Conservation (phyloP, 2,329 filamentous ascomycete species). For the Myriosclerotinia duriaeana region DNA sequence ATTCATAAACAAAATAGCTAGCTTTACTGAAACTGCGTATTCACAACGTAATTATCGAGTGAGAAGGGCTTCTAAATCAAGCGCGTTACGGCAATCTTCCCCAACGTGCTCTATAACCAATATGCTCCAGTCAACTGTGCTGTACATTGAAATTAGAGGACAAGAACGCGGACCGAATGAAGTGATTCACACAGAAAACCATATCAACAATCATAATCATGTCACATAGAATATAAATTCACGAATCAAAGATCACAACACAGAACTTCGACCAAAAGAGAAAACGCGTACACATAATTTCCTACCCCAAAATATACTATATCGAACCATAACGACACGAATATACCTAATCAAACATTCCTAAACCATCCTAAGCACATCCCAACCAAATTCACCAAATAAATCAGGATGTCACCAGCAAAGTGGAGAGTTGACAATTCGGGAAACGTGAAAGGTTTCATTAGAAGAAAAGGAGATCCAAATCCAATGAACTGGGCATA, state of each 20-base stretch:
- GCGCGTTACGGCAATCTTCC: too few species aligned
- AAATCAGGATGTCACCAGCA: background rate
- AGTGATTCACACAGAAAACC: background rate
- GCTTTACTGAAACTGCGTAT: background rate
- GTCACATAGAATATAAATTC: background rate
- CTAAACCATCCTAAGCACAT: background rate
- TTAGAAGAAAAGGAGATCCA: conserved; percentile 6
- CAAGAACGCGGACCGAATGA: background rate
- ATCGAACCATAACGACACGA: background rate
- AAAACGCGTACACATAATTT: background rate
- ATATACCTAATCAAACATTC: background rate
- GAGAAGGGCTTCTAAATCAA: background rate
- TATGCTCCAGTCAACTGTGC: background rate
- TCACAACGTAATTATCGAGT: background rate
- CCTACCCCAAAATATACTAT: background rate
- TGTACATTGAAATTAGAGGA: background rate
- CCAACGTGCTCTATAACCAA: background rate
- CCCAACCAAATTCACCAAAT: background rate
- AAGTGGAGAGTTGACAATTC: conserved; percentile 2
- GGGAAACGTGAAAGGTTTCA: background rate
- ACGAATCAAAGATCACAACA: background rate
- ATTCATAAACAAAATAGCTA: background rate
- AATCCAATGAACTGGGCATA: conserved; percentile 15
- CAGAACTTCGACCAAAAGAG: background rate
- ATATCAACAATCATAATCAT: background rate